phyloP scores from a whole-genome alignment of 2,329 filamentous ascomycete species.

The Rachicladosporium sp. region DNA sequence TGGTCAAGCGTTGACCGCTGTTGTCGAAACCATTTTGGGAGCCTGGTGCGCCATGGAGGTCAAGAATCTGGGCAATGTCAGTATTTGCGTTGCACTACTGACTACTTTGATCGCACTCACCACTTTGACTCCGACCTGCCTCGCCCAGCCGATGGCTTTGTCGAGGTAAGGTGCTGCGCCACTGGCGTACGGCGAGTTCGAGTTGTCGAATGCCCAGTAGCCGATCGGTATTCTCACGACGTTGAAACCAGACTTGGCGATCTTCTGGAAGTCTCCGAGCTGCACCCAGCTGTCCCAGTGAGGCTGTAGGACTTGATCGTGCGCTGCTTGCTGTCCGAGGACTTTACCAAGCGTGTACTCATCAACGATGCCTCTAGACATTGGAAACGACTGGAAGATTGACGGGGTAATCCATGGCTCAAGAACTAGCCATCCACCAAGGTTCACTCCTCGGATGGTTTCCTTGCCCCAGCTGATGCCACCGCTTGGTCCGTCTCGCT shows the following conservation, averaged over 20 bases:
- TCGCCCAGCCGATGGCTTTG: constrained; percentile 44
- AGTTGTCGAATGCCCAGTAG: constrained; percentile 46
- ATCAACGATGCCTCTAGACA: constrained; percentile 30
- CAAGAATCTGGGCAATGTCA: constrained; percentile 35
- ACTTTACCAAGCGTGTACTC: constrained; percentile 40
- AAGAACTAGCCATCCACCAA: constrained; percentile 51
- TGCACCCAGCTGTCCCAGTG: constrained; percentile 42
- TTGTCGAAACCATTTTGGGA: constrained; percentile 60
- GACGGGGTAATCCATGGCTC: constrained; percentile 55
- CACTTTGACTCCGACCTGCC: constrained; percentile 41
- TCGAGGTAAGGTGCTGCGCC: constrained; percentile 44
- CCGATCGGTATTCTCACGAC: constrained; percentile 47
- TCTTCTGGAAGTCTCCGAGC: constrained; percentile 43
- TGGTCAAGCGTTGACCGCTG: constrained; percentile 36
- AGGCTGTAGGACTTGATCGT: constrained; percentile 29
- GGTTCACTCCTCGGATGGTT: constrained; percentile 52
- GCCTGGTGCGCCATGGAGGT: constrained; percentile 54
- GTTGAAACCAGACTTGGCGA: constrained; percentile 46
- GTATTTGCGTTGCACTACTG: no score
- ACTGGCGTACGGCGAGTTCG: constrained; percentile 37
- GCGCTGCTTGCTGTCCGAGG: constrained; percentile 35
- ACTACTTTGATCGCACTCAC: no score
- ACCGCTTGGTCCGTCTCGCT: background rate
- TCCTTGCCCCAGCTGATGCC: constrained; percentile 37
- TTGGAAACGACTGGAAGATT: constrained; percentile 36